Conservation (phyloP, 148 eudicot genomes). For the Nepenthes gracilis region DNA sequence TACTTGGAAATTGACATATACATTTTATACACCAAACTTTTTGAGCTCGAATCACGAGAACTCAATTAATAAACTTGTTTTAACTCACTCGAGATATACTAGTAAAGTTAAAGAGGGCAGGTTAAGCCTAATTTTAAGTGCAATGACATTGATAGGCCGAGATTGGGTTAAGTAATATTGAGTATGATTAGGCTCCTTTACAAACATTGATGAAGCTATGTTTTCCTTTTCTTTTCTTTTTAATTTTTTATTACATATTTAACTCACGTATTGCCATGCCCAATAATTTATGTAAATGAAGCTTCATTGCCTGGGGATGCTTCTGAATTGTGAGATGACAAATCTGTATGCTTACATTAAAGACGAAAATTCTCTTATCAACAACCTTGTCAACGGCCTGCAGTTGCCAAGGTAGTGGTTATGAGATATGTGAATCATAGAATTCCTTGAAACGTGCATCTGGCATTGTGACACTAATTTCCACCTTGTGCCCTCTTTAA, state of each 20-base stretch:
- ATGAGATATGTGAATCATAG: background rate
- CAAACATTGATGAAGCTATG: too few species aligned
- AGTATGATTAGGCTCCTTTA: too few species aligned
- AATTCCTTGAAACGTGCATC: conserved; percentile 2
- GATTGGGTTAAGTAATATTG: too few species aligned
- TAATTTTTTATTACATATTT: background rate
- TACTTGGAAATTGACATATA: too few species aligned
- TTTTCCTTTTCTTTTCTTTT: too few species aligned
- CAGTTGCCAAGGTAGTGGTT: conserved; percentile 72
- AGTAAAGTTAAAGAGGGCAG: too few species aligned
- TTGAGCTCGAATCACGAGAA: too few species aligned
- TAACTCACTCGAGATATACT: too few species aligned
- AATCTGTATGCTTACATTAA: conserved; percentile 26
- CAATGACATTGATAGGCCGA: too few species aligned
- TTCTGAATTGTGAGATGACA: conserved; percentile 46
- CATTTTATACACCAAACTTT: too few species aligned
- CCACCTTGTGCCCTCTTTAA: background rate
- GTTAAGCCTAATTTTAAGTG: too few species aligned
- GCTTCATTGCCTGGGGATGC: conserved; percentile 93
- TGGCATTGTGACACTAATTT: conserved; percentile 1
- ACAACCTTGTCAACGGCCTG: conserved; percentile 75
- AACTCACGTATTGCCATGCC: background rate
- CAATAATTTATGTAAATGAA: conserved; percentile 17
- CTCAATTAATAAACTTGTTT: too few species aligned
- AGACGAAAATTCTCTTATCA: conserved; percentile 50